Percentiles rank a stretch among this genome's conserved stretches.
These are phyloP conservation scores for Chaetomium globosum DNA, from an alignment of 2,329 filamentous ascomycete species.

Conservation along the genomic window DNA sequence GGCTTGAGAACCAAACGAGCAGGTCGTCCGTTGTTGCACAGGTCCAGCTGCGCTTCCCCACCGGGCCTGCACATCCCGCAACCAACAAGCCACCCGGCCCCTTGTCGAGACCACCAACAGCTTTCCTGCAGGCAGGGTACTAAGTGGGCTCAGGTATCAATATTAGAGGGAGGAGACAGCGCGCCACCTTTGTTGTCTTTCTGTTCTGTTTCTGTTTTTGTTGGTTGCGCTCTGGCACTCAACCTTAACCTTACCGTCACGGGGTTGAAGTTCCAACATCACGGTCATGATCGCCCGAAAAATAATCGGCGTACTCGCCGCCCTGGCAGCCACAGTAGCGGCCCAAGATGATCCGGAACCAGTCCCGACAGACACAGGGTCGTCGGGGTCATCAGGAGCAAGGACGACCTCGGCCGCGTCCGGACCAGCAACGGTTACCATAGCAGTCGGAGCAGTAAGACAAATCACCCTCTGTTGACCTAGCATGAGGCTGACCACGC, in stretches of 20 bases:
- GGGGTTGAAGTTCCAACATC: slow-evolving; percentile 1
- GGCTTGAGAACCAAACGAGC: not conserved
- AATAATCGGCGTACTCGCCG: slow-evolving; percentile 22
- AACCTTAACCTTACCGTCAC: slow-evolving; percentile 3
- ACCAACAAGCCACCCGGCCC: slow-evolving; percentile 17
- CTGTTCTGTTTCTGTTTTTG: slow-evolving; percentile 20
- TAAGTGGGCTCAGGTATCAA: slow-evolving; percentile 5
- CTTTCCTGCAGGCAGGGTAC: slow-evolving; percentile 20
- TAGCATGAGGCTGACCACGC: slow-evolving; percentile 14
- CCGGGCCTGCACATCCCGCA: slow-evolving; percentile 17
- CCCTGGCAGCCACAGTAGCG: slow-evolving; percentile 8
- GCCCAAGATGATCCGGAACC: not conserved
- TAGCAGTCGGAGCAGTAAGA: slow-evolving; percentile 34
- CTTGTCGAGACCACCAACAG: slow-evolving; percentile 14
- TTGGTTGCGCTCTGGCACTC: slow-evolving; percentile 13
- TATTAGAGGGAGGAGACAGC: slow-evolving; percentile 19
- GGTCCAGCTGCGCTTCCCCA: not conserved
- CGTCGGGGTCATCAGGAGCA: not conserved
- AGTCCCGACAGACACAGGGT: not conserved
- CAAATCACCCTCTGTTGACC: not conserved
- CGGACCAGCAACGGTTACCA: slow-evolving; percentile 24
- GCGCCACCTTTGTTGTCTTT: slow-evolving; percentile 15
- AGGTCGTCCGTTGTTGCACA: slow-evolving; percentile 1
- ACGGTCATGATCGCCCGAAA: slow-evolving; percentile 25
- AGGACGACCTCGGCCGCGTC: slow-evolving; percentile 16